Conservation (phyloP, 2,329 filamentous ascomycete genomes). For the Aspergillus sp. region DNA sequence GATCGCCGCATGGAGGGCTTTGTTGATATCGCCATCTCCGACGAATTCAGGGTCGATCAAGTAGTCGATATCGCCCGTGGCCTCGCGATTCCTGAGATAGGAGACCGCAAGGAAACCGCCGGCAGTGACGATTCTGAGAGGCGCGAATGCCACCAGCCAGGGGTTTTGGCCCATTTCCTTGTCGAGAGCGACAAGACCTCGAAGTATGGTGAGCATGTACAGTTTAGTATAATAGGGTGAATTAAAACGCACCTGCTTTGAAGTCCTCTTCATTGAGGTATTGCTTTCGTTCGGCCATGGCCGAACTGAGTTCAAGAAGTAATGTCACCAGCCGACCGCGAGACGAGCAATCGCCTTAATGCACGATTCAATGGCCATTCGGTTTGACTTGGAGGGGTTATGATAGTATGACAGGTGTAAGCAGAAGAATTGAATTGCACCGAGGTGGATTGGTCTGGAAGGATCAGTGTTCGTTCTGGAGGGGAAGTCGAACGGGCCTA, state of each 20-base stretch:
- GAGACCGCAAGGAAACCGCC: slow-evolving; percentile 14
- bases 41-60: slow-evolving; percentile 12
- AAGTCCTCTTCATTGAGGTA: background rate
- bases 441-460: too few species aligned
- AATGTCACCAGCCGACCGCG: too few species aligned
- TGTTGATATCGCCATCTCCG: slow-evolving; percentile 10
- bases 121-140: slow-evolving; percentile 9
- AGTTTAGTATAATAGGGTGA: background rate
- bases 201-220: background rate
- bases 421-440: too few species aligned
- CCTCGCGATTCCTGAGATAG: slow-evolving; percentile 11
- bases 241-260: background rate
- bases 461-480: too few species aligned
- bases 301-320: background rate
- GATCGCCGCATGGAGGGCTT: slow-evolving; percentile 7
- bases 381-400: too few species aligned
- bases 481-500: too few species aligned
- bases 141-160: slow-evolving; percentile 11
- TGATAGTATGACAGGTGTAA: too few species aligned
- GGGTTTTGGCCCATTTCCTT: background rate
- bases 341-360: too few species aligned
- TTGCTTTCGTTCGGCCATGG: background rate
- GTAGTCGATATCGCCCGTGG: slow-evolving; percentile 12
- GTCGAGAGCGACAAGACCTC: background rate
- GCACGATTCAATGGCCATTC: too few species aligned